Conservation (phyloP, 139 green algal genomes). For the Micromonas commoda region DNA sequence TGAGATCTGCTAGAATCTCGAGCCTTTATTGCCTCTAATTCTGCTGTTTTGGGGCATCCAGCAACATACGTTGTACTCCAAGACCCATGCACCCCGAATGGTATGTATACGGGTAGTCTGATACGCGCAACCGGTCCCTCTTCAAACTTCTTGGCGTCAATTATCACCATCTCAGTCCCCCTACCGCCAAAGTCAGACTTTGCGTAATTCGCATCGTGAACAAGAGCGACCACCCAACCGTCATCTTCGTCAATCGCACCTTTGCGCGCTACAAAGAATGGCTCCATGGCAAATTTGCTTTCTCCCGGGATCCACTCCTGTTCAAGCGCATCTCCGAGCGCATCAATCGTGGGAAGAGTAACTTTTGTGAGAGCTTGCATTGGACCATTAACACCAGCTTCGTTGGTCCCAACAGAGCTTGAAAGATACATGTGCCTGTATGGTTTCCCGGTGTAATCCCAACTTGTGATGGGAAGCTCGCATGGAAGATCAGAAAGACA, state of each 20-base stretch:
- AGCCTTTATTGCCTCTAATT: too few relatives aligned
- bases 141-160: slow-evolving; percentile 28
- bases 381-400: slow-evolving; percentile 24
- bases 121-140: slow-evolving; percentile 30
- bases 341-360: background rate
- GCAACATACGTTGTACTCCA: slow-evolving; percentile 36
- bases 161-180: slow-evolving; percentile 28
- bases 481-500: slow-evolving; percentile 23
- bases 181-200: background rate
- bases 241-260: slow-evolving; percentile 35
- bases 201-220: slow-evolving; percentile 27
- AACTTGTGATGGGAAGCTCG: slow-evolving; percentile 36
- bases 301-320: slow-evolving; percentile 31
- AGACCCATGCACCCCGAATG: slow-evolving; percentile 40
- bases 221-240: slow-evolving; percentile 37
- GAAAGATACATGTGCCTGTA: slow-evolving; percentile 32
- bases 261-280: slow-evolving; percentile 33
- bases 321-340: background rate
- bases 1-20: too few relatives aligned
- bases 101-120: slow-evolving; percentile 36
- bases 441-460: slow-evolving; percentile 21
- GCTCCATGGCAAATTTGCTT: slow-evolving; percentile 38
- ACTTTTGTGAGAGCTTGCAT: slow-evolving; percentile 28
- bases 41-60: too few relatives aligned
- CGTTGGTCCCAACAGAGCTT: slow-evolving; percentile 5